Conservation (phyloP, 2,329 filamentous ascomycete species). For the Hypoxylon sp. region DNA sequence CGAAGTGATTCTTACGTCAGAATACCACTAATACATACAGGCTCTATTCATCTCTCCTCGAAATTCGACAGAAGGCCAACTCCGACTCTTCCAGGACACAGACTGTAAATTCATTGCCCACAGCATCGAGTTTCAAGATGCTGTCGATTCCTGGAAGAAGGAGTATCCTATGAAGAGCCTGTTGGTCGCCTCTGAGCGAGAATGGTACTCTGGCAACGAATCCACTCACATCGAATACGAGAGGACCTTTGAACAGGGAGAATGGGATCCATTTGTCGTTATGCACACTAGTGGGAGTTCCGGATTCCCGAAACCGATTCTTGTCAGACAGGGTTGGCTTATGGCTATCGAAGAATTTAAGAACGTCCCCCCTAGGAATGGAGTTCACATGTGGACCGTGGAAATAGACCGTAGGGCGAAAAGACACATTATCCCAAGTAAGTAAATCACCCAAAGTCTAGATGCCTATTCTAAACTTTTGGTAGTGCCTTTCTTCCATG, state of each 20-base stretch:
- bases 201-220: conserved; percentile 56
- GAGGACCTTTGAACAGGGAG: conserved; percentile 59
- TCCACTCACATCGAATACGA: conserved; percentile 56
- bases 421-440: conserved; percentile 31
- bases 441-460: background rate
- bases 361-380: conserved; percentile 36
- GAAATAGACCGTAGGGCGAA: conserved; percentile 8
- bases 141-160: conserved; percentile 57
- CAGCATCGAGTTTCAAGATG: conserved; percentile 49
- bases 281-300: conserved; percentile 65
- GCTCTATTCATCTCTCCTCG: conserved; percentile 62
- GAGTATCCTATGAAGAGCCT: conserved; percentile 58
- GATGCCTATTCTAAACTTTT: conserved; percentile 34
- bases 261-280: conserved; percentile 59
- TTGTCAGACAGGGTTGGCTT: conserved; percentile 58
- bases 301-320: conserved; percentile 62
- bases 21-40: conserved; percentile 40
- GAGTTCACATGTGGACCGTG: conserved; percentile 13
- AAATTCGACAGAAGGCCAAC: conserved; percentile 62
- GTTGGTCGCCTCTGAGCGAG: conserved; percentile 53
- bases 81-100: conserved; percentile 61
- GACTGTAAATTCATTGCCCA: conserved; percentile 58
- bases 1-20: background rate
- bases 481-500: conserved; percentile 51
- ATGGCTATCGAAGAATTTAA: conserved; percentile 55